Evolutionary conservation across 371 early-diverging fungal species (phyloP).

Genomic region (Capillidium heterosporum): DNA sequence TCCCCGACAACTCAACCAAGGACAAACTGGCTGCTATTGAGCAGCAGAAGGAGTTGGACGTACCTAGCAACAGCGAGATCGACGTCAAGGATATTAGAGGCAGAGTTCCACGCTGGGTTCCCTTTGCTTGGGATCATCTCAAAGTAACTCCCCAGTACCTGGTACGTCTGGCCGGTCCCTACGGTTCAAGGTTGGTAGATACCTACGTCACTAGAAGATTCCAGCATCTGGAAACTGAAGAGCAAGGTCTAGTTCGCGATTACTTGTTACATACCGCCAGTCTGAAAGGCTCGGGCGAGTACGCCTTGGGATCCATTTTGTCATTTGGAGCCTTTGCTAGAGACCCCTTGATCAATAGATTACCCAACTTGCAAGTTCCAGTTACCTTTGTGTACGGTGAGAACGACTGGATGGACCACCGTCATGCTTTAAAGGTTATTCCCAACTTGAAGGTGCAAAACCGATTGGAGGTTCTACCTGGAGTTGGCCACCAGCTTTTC

Average conservation of each 20-base stretch:
- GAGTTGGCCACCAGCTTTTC: conserved; percentile 75
- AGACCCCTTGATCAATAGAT: conserved; percentile 46
- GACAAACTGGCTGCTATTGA: conserved; percentile 10
- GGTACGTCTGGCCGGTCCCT: conserved; percentile 55
- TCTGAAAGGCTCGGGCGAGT: conserved; percentile 58
- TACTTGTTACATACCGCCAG: conserved; percentile 58
- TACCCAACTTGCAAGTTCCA: conserved; percentile 49
- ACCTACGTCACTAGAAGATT: conserved; percentile 51
- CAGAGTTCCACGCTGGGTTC: conserved; percentile 22
- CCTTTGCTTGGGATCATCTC: conserved; percentile 39
- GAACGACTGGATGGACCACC: conserved; percentile 82
- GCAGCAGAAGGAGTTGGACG: conserved; percentile 14
- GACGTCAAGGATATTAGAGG: conserved; percentile 7
- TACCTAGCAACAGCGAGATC: not conserved
- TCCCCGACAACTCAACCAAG: conserved; percentile 10
- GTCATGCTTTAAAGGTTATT: conserved; percentile 42
- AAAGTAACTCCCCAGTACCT: conserved; percentile 70
- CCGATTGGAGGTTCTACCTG: conserved; percentile 23
- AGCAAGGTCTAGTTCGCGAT: conserved; percentile 20
- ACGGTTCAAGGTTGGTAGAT: conserved; percentile 49
- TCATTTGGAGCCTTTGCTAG: conserved; percentile 70
- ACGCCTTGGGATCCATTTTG: conserved; percentile 51
- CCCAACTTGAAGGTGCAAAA: conserved; percentile 30
- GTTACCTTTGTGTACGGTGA: conserved; percentile 48
- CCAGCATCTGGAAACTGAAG: conserved; percentile 34